Conservation (phyloP, 805 yeast genomes). For the Torulaspora gathmanii region DNA sequence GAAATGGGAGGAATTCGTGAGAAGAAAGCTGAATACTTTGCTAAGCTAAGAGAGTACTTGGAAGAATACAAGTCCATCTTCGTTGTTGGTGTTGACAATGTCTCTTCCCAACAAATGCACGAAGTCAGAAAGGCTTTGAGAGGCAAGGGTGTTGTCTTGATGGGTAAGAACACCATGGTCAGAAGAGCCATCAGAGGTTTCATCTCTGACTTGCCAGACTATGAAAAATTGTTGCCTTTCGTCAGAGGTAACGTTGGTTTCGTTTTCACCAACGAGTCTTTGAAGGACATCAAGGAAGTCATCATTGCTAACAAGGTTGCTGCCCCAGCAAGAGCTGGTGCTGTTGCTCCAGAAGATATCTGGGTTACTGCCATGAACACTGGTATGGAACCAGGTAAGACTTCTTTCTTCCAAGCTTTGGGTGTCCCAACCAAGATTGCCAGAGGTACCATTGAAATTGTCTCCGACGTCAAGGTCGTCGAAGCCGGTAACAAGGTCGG, state of each 20-base stretch:
- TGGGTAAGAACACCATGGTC: conserved; percentile 99
- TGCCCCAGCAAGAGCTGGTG: conserved; percentile 99
- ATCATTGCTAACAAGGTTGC: conserved; percentile 92
- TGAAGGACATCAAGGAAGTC: conserved; percentile 85
- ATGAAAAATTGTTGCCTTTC: conserved; percentile 89
- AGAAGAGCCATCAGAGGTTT: conserved; percentile 99
- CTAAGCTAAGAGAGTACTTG: conserved; percentile 89
- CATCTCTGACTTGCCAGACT: conserved; percentile 90
- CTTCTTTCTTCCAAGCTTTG: conserved; percentile 99
- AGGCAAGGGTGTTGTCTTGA: conserved; percentile 89
- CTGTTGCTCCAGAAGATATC: conserved; percentile 96
- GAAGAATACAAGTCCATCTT: conserved; percentile 97
- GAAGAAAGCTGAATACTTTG: conserved; percentile 92
- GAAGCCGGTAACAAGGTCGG: conserved; percentile 85
- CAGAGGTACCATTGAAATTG: conserved; percentile 99
- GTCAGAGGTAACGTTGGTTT: conserved; percentile 99
- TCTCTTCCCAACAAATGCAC: conserved; percentile 99
- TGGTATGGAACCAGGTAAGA: conserved; percentile 99
- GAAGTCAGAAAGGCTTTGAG: conserved; percentile 97
- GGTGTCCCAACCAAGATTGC: conserved; percentile 99
- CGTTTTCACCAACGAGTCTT: conserved; percentile 96
- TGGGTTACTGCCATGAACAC: conserved; percentile 99
- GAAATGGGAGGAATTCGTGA: conserved; percentile 99
- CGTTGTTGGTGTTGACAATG: conserved; percentile 99
- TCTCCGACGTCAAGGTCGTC: conserved; percentile 93